phyloP scores from a whole-genome alignment of 106 monocot species.

The Platanthera zijinensis region DNA sequence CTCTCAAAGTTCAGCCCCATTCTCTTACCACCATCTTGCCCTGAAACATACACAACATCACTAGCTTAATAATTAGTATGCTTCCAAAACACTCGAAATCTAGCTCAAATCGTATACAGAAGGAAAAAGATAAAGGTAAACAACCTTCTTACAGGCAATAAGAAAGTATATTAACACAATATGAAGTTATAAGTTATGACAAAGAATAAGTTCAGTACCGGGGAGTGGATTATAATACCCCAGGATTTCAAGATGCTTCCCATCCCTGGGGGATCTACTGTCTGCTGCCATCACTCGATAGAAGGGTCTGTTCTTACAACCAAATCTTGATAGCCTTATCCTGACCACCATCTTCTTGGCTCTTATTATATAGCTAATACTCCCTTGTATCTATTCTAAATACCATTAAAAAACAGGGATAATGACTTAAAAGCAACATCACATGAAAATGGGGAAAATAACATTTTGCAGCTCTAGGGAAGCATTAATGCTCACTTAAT shows the following conservation, averaged over 20 bases:
- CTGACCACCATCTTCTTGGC: conserved; percentile 53
- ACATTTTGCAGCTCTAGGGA: not conserved
- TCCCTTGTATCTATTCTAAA: not conserved
- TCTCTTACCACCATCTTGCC: conserved; percentile 23
- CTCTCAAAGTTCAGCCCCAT: conserved; percentile 24
- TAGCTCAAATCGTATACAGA: too few relatives aligned
- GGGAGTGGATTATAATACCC: conserved; percentile 96
- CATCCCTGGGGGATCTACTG: conserved; percentile 74
- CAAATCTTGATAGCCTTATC: conserved; percentile 74
- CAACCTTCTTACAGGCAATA: not conserved
- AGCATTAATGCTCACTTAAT: not conserved
- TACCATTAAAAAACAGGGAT: not conserved
- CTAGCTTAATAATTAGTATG: not conserved
- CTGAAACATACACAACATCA: conserved; percentile 8
- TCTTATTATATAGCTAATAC: not conserved
- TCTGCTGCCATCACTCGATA: conserved; percentile 93
- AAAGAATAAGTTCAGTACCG: conserved; percentile 21
- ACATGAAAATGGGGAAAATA: not conserved
- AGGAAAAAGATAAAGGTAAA: too few relatives aligned
- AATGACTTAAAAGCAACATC: not conserved
- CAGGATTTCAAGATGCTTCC: conserved; percentile 83
- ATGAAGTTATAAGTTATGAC: not conserved
- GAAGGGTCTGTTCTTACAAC: conserved; percentile 85
- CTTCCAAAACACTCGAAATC: not conserved
- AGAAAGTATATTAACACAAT: not conserved